Base-by-base conservation (phyloP, 345 rosid genomes). In the Sonneratia alba region DNA sequence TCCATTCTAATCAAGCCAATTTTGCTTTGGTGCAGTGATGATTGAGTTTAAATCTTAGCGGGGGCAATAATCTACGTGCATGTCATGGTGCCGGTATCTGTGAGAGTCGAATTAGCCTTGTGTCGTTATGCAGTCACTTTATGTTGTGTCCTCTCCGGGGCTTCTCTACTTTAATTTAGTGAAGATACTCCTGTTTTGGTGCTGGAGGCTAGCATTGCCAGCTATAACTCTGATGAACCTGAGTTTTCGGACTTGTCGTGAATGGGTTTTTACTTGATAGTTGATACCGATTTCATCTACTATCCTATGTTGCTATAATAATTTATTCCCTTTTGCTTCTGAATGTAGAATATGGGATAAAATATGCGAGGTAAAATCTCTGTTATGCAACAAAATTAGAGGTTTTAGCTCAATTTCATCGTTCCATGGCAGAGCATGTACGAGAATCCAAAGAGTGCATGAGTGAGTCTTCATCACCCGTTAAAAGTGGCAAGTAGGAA, bases 1-100 rank as follows among this genome's bases (percentile, higher is more conserved):
- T 45, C 10, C 36, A 68, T 45, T 42, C 45, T 42, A 68, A 42
- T 45, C 21, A 22, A 27, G 70, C 45, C 15, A 1, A 8, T 68
- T 48, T 68, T 68, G 56, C 36, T n/a, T 45, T 43, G 7, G 36
- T 68, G 56, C 70, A 68, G 70, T 68, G 55, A 68, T 67, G 70
- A 0, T 67, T 67, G 36, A 67, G 55, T 43, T 24, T 15, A 34
- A 32, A 61, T 24, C 37, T 16, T 19, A 62, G 38, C 36, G 27
- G 66, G 64, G 22, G 36, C 36, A 6, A 59, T 9, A 59, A n/a
- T 2, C 14, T 6, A 18, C 24, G 21, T 59, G 64, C 34, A 24
- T 12, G 24, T 22, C 34, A 8, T 24, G 64, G 36, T 24, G 36
- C 34, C 36, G 22, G 66, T 7, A 57, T n/a, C 63, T 22, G 19